These are phyloP conservation scores for Termitomyces sp. DNA, from an alignment of 768 basidiomycete genomes.

Conservation along the genomic window DNA sequence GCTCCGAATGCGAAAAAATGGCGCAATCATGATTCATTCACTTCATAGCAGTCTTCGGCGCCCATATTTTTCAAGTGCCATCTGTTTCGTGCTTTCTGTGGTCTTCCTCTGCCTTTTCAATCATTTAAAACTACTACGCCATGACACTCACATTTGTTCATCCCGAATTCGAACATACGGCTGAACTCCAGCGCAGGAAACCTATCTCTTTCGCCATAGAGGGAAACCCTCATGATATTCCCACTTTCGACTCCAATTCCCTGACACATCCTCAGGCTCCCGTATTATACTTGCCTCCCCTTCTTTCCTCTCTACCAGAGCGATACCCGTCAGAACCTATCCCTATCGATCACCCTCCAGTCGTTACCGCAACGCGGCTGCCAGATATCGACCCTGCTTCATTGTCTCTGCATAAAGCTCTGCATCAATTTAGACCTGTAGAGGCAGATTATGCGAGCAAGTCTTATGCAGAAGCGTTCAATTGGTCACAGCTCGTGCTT, in stretches of 20 bases:
- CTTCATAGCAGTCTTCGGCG: not conserved
- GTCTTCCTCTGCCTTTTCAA: not conserved
- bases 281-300: conserved; percentile 80
- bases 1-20: conserved; percentile 11
- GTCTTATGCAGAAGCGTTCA: conserved; percentile 79
- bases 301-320: conserved; percentile 72
- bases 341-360: conserved; percentile 34
- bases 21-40: conserved; percentile 15
- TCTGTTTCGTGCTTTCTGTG: not conserved
- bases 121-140: not conserved
- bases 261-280: conserved; percentile 36
- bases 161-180: conserved; percentile 27
- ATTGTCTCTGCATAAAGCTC: conserved; percentile 78
- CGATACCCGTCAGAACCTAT: conserved; percentile 27
- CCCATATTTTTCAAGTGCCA: not conserved
- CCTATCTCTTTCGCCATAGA: conserved; percentile 7
- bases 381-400: conserved; percentile 86
- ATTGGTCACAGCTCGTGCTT: conserved; percentile 74
- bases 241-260: conserved; percentile 41
- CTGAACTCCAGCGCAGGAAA: conserved; percentile 3
- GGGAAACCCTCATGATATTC: conserved; percentile 53
- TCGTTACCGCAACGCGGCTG: conserved; percentile 68
- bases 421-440: conserved; percentile 71
- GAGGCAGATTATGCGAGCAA: conserved; percentile 56
- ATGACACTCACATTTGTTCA: conserved; percentile 28